phyloP scores from a whole-genome alignment of 495 filamentous ascomycete genomes.

The Lophiotrema nucula region DNA sequence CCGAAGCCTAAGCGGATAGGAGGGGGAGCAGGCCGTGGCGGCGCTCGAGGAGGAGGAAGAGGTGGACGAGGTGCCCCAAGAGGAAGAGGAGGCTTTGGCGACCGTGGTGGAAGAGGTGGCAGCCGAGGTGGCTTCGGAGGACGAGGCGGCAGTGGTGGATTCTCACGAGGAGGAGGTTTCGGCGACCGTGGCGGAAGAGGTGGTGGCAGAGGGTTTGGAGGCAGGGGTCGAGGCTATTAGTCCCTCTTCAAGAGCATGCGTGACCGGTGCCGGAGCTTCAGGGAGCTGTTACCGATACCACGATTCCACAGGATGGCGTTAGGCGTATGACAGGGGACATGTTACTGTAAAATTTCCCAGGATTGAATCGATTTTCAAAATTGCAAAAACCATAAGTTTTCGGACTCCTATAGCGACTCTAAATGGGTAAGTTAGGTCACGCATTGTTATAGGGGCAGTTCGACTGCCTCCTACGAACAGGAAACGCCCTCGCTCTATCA shows the following conservation, averaged over 20 bases:
- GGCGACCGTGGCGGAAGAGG: constrained; percentile 26
- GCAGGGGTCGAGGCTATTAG: constrained; percentile 27
- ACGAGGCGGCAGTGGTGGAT: constrained; percentile 33
- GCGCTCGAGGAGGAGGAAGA: constrained; percentile 24
- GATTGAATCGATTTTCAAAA: no score
- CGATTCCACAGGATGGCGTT: background rate
- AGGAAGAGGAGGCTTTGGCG: constrained; percentile 25
- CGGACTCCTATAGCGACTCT: no score
- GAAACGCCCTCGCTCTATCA: no score
- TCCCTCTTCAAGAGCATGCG: background rate
- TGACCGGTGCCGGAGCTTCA: background rate
- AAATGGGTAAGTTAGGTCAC: no score
- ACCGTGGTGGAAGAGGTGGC: constrained; percentile 21
- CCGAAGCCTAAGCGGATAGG: constrained; percentile 60
- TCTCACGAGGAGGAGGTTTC: constrained; percentile 25
- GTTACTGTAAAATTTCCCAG: background rate
- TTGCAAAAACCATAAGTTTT: no score
- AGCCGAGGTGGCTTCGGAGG: constrained; percentile 29
- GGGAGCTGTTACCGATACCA: background rate
- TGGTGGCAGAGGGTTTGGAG: constrained; percentile 28
- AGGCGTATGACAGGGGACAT: background rate
- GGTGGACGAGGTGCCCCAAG: constrained; percentile 28
- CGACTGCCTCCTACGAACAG: no score
- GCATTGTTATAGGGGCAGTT: no score
- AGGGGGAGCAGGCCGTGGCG: constrained; percentile 44